Base-by-base conservation (phyloP, 116 monocot species). In the Phalaenopsis hybrid region DNA sequence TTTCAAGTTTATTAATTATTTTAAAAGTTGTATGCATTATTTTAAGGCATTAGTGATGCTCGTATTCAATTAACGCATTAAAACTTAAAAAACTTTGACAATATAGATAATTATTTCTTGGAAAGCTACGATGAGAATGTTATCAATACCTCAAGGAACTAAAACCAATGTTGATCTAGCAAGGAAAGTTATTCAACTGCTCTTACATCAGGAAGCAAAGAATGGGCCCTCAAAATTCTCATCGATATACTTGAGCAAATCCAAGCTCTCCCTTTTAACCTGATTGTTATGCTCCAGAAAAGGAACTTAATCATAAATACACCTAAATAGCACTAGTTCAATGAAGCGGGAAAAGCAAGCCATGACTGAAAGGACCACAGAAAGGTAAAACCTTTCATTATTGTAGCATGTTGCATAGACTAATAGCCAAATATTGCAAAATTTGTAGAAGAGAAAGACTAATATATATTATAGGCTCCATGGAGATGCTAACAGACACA, bases 131-230 rank as follows among this genome's bases (percentile, higher is more conserved):
- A 3, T 37, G 3, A 37, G 37, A 37, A 2, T 37, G 37, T 37
- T 8, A 78, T 46, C 16, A 69, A 48, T 34, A 34, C 41, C 1
- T 41, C 12, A 15, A 5, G 33, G 41, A 34, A 72, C 72, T 34
- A 72, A 37, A 72, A 41, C 72, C 33, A 41, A 15, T 25, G 8
- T 11, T 7, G 8, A 23, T 28, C 21, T 10, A 67, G 28, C 23
- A 11, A 2, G 0, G 28, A 21, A 37, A 70, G 78, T 44, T 34
- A 77, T 15, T 50, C 57, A 25, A 20, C 13, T 41, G 43, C 16
- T 78, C 82, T 85, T 92, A 92, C 92, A 76, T 92, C 87, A 81
- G 94, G 94, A 80, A 87, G 76, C 85, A 96, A 81, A 79, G 84
- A 43, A 78, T 0, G 89, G 89, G 55, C 94, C 94, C 68, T 91